Percentiles rank a stretch among this genome's conserved stretches.
phyloP scores from a whole-genome alignment of 2,329 filamentous ascomycete species.

The Juglanconis juglandina region DNA sequence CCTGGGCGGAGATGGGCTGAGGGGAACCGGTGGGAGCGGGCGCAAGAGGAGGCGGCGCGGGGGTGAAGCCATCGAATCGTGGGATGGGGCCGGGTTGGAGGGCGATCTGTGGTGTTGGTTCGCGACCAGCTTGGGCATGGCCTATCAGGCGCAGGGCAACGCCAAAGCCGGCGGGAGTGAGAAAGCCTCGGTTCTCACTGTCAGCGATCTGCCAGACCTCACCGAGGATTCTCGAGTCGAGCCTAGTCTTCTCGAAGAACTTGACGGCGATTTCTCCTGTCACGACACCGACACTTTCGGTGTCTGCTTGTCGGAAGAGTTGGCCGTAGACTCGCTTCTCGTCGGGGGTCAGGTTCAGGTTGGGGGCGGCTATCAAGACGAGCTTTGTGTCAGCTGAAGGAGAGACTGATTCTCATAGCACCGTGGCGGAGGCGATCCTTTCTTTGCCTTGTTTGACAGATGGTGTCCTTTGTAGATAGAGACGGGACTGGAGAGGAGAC shows the following conservation, averaged over 20 bases:
- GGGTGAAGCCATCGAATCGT: constrained; percentile 76
- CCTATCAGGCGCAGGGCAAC: constrained; percentile 91
- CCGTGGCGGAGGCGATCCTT: not conserved
- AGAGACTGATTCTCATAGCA: not conserved
- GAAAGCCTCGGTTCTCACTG: constrained; percentile 88
- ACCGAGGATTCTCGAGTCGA: constrained; percentile 81
- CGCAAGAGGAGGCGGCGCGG: constrained; percentile 45
- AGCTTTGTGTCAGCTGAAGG: not conserved
- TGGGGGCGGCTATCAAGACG: constrained; percentile 49
- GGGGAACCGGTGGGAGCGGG: constrained; percentile 35
- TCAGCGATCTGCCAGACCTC: constrained; percentile 99
- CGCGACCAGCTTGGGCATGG: constrained; percentile 84
- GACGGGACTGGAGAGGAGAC: not conserved
- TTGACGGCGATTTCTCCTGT: constrained; percentile 94
- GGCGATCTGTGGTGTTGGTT: constrained; percentile 77
- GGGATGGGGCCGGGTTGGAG: constrained; percentile 85
- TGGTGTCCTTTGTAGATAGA: not conserved
- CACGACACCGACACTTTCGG: constrained; percentile 85
- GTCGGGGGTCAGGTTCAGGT: constrained; percentile 81
- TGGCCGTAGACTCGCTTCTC: constrained; percentile 93
- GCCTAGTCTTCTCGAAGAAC: constrained; percentile 94
- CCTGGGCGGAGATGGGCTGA: constrained; percentile 45
- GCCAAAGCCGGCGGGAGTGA: constrained; percentile 90
- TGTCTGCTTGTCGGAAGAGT: constrained; percentile 89
- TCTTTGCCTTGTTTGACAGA: not conserved